Evolutionary conservation across 2,329 filamentous ascomycete species (phyloP).

Genomic region (Nakataea oryzae): DNA sequence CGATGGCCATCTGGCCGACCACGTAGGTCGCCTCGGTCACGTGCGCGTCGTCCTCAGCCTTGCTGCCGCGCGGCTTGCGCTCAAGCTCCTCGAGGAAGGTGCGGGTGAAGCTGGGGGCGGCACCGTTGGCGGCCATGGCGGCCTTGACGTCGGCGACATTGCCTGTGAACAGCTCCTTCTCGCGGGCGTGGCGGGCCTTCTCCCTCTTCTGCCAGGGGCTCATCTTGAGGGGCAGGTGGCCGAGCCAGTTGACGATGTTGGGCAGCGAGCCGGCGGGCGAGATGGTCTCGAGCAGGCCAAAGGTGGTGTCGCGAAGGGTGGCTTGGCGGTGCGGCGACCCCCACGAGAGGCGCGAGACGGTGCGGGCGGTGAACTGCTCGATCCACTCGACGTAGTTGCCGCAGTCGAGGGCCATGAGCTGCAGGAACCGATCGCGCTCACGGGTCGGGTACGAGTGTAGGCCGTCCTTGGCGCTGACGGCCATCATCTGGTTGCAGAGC

Average conservation of each 20-base stretch:
- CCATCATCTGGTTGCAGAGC: slow-evolving; percentile 32
- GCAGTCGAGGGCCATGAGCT: slow-evolving; percentile 26
- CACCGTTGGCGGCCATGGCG: slow-evolving; percentile 18
- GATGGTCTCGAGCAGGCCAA: slow-evolving; percentile 33
- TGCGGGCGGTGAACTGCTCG: slow-evolving; percentile 35
- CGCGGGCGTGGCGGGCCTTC: slow-evolving; percentile 24
- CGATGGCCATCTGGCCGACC: slow-evolving; percentile 37
- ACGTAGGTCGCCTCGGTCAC: slow-evolving; percentile 25
- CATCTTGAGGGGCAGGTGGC: slow-evolving; percentile 24
- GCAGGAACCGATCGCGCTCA: slow-evolving; percentile 35
- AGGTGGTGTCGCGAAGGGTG: slow-evolving; percentile 30
- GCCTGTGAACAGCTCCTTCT: slow-evolving; percentile 24
- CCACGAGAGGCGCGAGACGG: slow-evolving; percentile 33
- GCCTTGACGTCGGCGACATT: slow-evolving; percentile 25
- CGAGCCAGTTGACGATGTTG: slow-evolving; percentile 26
- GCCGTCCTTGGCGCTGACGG: slow-evolving; percentile 20
- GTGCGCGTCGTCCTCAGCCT: slow-evolving; percentile 15
- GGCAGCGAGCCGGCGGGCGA: slow-evolving; percentile 32
- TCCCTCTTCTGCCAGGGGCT: slow-evolving; percentile 36
- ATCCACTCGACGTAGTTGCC: slow-evolving; percentile 32
- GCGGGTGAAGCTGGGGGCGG: slow-evolving; percentile 28
- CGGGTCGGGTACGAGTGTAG: slow-evolving; percentile 30
- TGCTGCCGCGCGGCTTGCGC: slow-evolving; percentile 11
- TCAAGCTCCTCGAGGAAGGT: slow-evolving; percentile 25
- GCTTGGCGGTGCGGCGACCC: slow-evolving; percentile 28